These are phyloP conservation scores for Mucor velutinosus DNA, from an alignment of 371 early-diverging fungal species.

Conservation along the genomic window DNA sequence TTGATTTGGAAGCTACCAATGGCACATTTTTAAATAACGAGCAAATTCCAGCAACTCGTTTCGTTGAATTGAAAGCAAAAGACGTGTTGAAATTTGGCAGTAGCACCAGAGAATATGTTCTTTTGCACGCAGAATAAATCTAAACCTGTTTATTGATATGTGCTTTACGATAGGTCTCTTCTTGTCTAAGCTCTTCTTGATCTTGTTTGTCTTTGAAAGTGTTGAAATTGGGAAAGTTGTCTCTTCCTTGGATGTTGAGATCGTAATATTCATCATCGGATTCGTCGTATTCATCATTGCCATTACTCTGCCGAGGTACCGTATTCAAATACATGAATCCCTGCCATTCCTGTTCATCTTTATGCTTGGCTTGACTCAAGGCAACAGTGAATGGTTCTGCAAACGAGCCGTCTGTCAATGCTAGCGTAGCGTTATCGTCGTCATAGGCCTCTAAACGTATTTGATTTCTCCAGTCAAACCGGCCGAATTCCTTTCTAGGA, in stretches of 20 bases:
- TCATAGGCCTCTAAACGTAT: conserved; percentile 6
- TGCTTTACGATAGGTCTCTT: not conserved
- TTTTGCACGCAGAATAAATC: conserved; percentile 70
- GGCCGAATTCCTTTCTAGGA: not conserved
- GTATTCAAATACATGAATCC: conserved; percentile 7
- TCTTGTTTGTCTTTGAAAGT: not conserved
- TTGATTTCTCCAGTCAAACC: conserved; percentile 15
- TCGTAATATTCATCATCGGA: not conserved
- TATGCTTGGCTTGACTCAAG: not conserved
- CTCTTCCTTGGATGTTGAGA: not conserved
- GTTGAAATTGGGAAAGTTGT: conserved; percentile 12
- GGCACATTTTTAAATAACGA: conserved; percentile 88
- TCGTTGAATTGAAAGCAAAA: conserved; percentile 76
- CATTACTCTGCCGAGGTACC: not conserved
- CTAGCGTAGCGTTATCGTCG: conserved; percentile 1
- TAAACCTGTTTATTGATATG: not conserved
- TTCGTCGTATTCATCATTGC: not conserved
- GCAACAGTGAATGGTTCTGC: conserved; percentile 6
- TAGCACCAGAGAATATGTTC: conserved; percentile 90
- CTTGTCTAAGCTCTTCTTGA: not conserved
- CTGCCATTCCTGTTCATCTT: not conserved
- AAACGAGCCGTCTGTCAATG: conserved; percentile 5
- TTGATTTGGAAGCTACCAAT: conserved; percentile 91
- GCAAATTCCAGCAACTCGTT: conserved; percentile 75
- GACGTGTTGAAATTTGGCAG: conserved; percentile 90